Evolutionary conservation across 306 rosid genomes (phyloP).

Genomic region (Pterocarpus santalinus): DNA sequence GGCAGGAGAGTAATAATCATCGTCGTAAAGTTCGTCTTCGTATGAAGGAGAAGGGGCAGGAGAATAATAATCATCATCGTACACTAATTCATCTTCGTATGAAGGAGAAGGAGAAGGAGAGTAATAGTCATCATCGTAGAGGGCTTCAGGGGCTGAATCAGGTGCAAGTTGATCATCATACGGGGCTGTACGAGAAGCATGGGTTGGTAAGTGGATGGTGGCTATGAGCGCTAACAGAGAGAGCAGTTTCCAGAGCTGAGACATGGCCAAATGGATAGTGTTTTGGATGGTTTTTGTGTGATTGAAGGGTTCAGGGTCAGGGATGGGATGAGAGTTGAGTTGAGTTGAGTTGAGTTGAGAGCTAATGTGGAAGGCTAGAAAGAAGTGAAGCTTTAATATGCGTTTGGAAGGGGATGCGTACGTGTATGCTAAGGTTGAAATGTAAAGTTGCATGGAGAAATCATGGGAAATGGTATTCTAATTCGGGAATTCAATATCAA

Average conservation of each 20-base stretch:
- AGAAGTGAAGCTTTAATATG: not conserved
- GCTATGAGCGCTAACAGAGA: slow-evolving; percentile 1
- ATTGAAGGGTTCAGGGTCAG: too few relatives aligned
- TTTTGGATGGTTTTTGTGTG: not conserved
- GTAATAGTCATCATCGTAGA: not conserved
- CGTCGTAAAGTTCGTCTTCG: not conserved
- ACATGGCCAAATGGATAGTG: not conserved
- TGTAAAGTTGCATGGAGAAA: slow-evolving; percentile 30
- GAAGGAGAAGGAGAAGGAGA: slow-evolving; percentile 29
- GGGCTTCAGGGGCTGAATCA: not conserved
- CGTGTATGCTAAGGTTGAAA: not conserved
- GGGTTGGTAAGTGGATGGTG: not conserved
- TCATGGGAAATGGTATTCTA: slow-evolving; percentile 20
- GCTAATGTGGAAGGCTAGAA: not conserved
- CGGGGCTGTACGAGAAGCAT: not conserved
- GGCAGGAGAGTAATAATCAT: not conserved
- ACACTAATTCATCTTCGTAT: not conserved
- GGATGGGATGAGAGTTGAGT: not conserved
- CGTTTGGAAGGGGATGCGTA: not conserved
- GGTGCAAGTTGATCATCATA: not conserved
- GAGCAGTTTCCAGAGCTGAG: not conserved
- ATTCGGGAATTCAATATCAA: not conserved
- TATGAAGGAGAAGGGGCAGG: not conserved
- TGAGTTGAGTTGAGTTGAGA: not conserved
- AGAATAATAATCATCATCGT: not conserved